These are phyloP conservation scores for Boletus vinaceobasis DNA, from an alignment of 768 basidiomycete genomes.

Conservation along the genomic window DNA sequence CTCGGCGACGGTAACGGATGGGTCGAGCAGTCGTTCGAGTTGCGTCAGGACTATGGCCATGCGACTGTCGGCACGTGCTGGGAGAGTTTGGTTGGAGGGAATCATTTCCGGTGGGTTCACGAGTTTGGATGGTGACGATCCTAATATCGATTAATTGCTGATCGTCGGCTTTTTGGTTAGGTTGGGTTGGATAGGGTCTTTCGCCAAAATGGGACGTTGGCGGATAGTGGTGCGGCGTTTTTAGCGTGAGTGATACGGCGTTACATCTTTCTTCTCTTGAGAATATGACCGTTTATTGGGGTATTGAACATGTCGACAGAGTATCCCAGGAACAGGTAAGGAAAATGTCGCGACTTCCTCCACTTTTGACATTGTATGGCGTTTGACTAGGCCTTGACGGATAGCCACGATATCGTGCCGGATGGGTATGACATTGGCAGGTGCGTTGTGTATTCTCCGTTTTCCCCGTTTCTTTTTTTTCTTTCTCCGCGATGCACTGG, in stretches of 20 bases:
- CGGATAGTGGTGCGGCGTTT: conserved; percentile 51
- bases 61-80: conserved; percentile 40
- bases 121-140: neutral
- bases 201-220: conserved; percentile 55
- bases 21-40: conserved; percentile 42
- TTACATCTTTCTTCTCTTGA: neutral
- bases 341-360: neutral
- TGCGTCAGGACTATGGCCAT: conserved; percentile 42
- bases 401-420: conserved; percentile 41
- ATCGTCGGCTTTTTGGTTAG: neutral
- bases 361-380: neutral
- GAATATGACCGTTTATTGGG: neutral
- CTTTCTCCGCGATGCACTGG: too few species aligned
- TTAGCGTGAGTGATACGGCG: conserved; percentile 43
- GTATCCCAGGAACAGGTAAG: conserved; percentile 47
- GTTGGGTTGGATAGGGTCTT: conserved; percentile 34
- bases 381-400: conserved; percentile 21
- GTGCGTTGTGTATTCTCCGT: conserved; percentile 21
- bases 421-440: conserved; percentile 51
- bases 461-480: too few species aligned
- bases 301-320: conserved; percentile 21
- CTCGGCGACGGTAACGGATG: conserved; percentile 47
- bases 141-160: neutral
- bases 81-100: conserved; percentile 44
- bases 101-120: conserved; percentile 42